Evolutionary conservation across 192 early-diverging fungal genomes (phyloP).

Genomic region (Backusella parvicylindrica): DNA sequence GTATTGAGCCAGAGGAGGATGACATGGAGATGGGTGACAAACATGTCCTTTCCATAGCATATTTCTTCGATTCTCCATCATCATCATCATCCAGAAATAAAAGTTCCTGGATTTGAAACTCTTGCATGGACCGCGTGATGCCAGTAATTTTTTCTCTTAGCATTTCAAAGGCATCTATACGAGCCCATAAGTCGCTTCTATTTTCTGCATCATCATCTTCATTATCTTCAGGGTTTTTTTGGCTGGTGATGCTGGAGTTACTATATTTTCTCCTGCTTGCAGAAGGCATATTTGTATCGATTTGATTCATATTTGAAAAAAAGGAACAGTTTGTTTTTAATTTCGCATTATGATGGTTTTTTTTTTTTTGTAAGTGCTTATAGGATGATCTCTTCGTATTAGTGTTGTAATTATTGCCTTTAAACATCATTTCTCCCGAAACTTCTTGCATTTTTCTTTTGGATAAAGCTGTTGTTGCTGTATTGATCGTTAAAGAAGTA

Average conservation of each 20-base stretch:
- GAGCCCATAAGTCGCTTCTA: neutral
- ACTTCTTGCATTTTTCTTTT: neutral
- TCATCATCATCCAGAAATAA: neutral
- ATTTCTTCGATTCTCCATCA: neutral
- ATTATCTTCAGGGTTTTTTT: neutral
- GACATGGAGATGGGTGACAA: neutral
- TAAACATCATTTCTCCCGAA: neutral
- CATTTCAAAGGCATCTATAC: conserved; percentile 16
- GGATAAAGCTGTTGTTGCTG: neutral
- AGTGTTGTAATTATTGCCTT: neutral
- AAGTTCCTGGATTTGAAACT: conserved; percentile 17
- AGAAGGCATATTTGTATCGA: neutral
- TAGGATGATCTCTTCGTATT: neutral
- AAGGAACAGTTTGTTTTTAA: neutral
- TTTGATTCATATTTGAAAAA: neutral
- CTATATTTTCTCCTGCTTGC: neutral
- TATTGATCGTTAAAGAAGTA: neutral
- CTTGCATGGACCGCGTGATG: conserved; percentile 19
- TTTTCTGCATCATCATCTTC: neutral
- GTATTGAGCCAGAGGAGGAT: neutral
- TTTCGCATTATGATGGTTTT: neutral
- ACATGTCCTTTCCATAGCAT: neutral
- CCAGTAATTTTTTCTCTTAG: conserved; percentile 15
- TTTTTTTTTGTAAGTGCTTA: neutral
- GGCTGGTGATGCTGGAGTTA: neutral